Conservation (phyloP, 2,329 filamentous ascomycete genomes). For the Xylaria hypoxylon region DNA sequence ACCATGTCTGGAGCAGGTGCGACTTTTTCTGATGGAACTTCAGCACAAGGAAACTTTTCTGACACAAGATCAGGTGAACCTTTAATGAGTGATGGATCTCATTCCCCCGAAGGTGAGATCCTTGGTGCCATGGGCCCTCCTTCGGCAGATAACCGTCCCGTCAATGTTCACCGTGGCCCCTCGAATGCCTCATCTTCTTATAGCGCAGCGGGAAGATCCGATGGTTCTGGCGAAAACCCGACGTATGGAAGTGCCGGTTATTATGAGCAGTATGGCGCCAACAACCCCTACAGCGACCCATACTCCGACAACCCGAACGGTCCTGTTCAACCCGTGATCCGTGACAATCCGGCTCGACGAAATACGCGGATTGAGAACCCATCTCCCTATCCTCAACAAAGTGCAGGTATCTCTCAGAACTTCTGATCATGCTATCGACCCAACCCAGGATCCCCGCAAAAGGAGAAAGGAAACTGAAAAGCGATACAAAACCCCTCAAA, state of each 20-base stretch:
- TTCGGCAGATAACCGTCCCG: slow-evolving; percentile 71
- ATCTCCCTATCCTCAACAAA: slow-evolving; percentile 89
- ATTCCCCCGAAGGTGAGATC: slow-evolving; percentile 80
- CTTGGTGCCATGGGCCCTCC: slow-evolving; percentile 84
- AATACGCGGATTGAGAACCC: slow-evolving; percentile 96
- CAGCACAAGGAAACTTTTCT: slow-evolving; percentile 73
- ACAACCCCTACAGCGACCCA: slow-evolving; percentile 69
- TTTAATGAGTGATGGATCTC: slow-evolving; percentile 64
- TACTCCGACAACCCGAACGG: slow-evolving; percentile 62
- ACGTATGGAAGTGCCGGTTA: slow-evolving; percentile 63
- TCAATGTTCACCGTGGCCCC: slow-evolving; percentile 84
- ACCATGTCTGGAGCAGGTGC: slow-evolving; percentile 78
- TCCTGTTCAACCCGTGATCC: slow-evolving; percentile 80
- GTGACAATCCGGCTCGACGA: slow-evolving; percentile 89
- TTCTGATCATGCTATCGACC: slow-evolving; percentile 68
- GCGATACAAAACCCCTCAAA: slow-evolving; percentile 15
- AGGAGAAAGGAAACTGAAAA: slow-evolving; percentile 3
- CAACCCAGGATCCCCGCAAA: not conserved
- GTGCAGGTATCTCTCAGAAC: slow-evolving; percentile 95
- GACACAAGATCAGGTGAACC: slow-evolving; percentile 78
- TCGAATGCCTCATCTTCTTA: slow-evolving; percentile 98
- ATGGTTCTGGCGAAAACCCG: slow-evolving; percentile 68
- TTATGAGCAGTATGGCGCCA: slow-evolving; percentile 70
- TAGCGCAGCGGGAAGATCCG: slow-evolving; percentile 82
- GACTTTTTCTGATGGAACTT: slow-evolving; percentile 79